Evolutionary conservation across 441 rosid genomes (phyloP), one percentile per base, ranked within the genome.

Genomic region (Pelargonium myrrhifolium): DNA sequence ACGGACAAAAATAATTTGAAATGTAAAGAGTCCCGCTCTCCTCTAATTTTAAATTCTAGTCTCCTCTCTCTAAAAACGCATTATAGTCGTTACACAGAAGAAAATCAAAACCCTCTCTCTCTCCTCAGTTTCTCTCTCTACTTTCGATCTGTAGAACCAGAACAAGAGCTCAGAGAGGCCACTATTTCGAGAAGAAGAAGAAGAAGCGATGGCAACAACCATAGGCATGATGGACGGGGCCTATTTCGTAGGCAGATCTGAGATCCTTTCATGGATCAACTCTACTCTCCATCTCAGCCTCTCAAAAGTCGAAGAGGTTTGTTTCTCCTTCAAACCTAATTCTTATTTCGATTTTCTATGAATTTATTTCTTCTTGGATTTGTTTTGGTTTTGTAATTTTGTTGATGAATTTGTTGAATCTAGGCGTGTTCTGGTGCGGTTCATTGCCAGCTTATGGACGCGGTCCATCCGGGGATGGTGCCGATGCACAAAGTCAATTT

Each of bases 401-500:
- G 31, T 15, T 31, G 61, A 0, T 42, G 60, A 42, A 72, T 64
- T 37, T 10, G 55, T 47, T 11, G 75, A 74, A 72, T 78, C 67
- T 67, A 94, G 98, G 99, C 93, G 3, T 86, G 93, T 68, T 79
- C 94, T 0, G 97, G 97, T 0, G 94, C 98, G 1, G 92, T 94
- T 59, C 98, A 92, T 10, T 94, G 96, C 65, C 93, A 94, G 84
- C 83, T 94, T 0, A 85, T 94, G 99, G 98, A 89, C 72, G 82
- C 90, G 43, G 87, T 76, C 11, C 99, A 90, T 75, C 97, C 93
- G 2, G 98, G 97, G 67, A 81, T 79, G 70, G 99, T 92, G 62
- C 94, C 98, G 72, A 92, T 92, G 94, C 99, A 92, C 81, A 94
- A 94, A 83, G 99, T 94, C 77, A 94, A 89, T 65, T 92, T 86